These are phyloP conservation scores for Penicillium sp. DNA, from an alignment of 2,329 filamentous ascomycete genomes.

Conservation along the genomic window DNA sequence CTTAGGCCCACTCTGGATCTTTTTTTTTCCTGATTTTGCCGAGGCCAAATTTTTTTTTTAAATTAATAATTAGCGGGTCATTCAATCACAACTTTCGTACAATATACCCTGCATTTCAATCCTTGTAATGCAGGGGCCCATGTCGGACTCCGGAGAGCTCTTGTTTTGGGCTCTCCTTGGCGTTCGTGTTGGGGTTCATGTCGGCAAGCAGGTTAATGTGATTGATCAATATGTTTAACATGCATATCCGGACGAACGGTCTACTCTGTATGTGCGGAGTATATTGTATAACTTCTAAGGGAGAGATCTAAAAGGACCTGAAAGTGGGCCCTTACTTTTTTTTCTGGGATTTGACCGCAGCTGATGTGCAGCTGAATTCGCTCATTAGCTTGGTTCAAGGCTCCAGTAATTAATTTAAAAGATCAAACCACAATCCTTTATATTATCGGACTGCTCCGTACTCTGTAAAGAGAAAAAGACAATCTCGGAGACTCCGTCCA, in stretches of 20 bases:
- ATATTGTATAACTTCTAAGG: background rate
- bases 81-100: background rate
- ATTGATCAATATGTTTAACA: slow-evolving; percentile 15
- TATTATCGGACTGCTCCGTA: background rate
- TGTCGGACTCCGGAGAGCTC: background rate
- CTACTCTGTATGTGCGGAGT: background rate
- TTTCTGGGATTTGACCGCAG: background rate
- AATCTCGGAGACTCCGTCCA: background rate
- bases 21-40: background rate
- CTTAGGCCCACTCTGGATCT: background rate
- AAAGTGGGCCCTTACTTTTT: background rate
- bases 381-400: background rate
- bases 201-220: slow-evolving; percentile 11
- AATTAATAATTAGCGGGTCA: background rate
- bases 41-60: background rate
- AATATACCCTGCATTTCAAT: background rate
- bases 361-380: background rate
- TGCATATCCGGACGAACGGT: slow-evolving; percentile 13
- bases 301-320: background rate
- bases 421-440: background rate
- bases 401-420: background rate
- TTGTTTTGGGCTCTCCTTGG: background rate
- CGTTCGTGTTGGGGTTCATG: slow-evolving; percentile 2
- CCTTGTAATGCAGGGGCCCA: background rate
- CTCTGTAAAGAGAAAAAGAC: background rate